Base-by-base conservation (phyloP, 2,329 filamentous ascomycete genomes). In the Didymella exigua region DNA sequence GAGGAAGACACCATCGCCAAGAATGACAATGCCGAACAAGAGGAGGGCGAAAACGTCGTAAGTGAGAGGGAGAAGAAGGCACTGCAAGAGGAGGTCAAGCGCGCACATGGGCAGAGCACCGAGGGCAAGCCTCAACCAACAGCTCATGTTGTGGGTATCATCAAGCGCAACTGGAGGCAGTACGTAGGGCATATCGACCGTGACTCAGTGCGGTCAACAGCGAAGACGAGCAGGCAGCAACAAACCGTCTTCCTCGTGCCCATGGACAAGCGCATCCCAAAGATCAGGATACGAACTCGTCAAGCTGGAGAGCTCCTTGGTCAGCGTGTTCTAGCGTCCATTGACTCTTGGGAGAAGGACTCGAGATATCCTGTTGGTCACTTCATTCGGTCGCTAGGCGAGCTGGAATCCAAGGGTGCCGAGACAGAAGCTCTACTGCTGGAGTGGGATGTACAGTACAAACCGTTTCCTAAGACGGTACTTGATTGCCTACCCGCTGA, bases 191-290 rank as follows among this genome's bases (percentile, higher is more conserved):
- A 97, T 71, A 89, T 99, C 52, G 95, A 99, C 71, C 87, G 89
- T 45, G 90, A 89, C 10, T 96, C 93, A 2, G 88, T 92, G 43
- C 88, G 88, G 67, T 85, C 87, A 48, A 84, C 86, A 3, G 84
- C 85, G 2, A 88, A 86, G 56, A 88, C 92, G 65, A 91, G 91
- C 26, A 85, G 92, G 54, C 89, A 89, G 67, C 91, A 96, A 72
- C 92, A 97, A 72, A 96, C 86, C 14, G 92, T 99, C 13, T 99
- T 99, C 76, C 82, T 99, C 16, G 87, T 98, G 43, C 93, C 95
- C 4, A 98, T 99, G 93, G 93, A 99, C 76, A 98, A 96, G 81
- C 89, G 91, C 68, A 90, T 99, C 19, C 95, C 95, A 2, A 99
- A 98, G 79, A 97, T 99, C 67, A 86, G 92, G 40, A 86, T 99